Evolutionary conservation across 495 filamentous ascomycete species (phyloP), one percentile per base, ranked within the genome.

Genomic region (Penicillium nucicola): DNA sequence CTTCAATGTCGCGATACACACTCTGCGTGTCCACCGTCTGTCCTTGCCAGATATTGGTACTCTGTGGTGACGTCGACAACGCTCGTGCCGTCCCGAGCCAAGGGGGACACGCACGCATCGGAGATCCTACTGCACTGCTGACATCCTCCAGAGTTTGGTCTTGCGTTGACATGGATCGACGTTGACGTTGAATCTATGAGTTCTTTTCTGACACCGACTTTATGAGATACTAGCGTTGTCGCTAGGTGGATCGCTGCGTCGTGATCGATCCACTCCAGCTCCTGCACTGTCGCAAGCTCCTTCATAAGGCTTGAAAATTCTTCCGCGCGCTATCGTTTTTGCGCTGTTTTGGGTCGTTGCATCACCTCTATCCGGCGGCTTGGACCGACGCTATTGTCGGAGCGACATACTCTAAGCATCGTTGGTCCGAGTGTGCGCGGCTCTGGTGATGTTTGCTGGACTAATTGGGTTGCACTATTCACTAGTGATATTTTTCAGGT

Each of bases 101-200:
- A 39, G 34, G 19, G 33, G 28, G 46, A 41, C 46, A 33, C 36
- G 36, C 45, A 48, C 36, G 15, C 45, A 2, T 10, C 33, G 25
- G 30, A 33, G 28, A 22, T 41, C 28, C 18, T 12, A 15, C 15
- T 5, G 28, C 31, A 28, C 45, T 40, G 28, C 36, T 32, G 35
- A 30, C 25, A 28, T 28, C 22, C 32, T 39, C 15, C 31, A 20
- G n/a, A 40, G 37, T 28, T 23, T 48, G 18, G 25, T 34, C 34
- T 41, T 48, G 37, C 37, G 28, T 48, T 40, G 46, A 23, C 28
- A 31, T 48, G n/a, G 14, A 30, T 47, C 31, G 42, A 32, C 42
- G 15, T 45, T 22, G 10, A 32, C 42, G 15, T 45, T 22, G 10
- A 10, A 20, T 18, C 30, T 31, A 35, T 35, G 42, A 12, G 30